A percentile compares a stretch with the other conserved stretches of the same genome.
phyloP scores from a whole-genome alignment of 2,329 filamentous ascomycete species.

The Cyphellophora attinorum region DNA sequence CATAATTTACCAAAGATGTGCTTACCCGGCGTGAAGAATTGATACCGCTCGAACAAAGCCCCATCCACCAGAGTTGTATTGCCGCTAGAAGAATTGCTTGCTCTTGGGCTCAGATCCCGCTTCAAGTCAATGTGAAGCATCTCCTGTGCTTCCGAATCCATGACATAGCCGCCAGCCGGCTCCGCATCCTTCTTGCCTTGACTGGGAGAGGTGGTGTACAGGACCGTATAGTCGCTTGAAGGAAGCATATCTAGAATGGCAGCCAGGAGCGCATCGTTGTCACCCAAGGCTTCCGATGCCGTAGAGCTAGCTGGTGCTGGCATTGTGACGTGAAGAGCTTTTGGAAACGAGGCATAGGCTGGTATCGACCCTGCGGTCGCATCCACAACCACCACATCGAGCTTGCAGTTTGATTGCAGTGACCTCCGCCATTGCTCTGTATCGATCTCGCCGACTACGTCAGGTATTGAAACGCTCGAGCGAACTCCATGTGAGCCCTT shows the following conservation, averaged over 20 bases:
- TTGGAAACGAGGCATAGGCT: slow-evolving; percentile 9
- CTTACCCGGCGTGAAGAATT: slow-evolving; percentile 82
- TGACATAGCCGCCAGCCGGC: slow-evolving; percentile 47
- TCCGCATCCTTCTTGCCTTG: slow-evolving; percentile 25
- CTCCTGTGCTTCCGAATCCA: slow-evolving; percentile 52
- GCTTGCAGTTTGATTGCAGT: slow-evolving; percentile 39
- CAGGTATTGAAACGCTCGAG: slow-evolving; percentile 43
- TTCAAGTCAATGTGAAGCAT: slow-evolving; percentile 64
- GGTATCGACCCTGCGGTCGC: slow-evolving; percentile 22
- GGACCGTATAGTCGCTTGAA: slow-evolving; percentile 58
- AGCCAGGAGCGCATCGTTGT: slow-evolving; percentile 34
- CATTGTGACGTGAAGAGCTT: slow-evolving; percentile 35
- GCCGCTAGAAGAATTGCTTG: too few relatives aligned
- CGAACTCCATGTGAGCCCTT: slow-evolving; percentile 24
- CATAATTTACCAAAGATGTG: slow-evolving; percentile 9
- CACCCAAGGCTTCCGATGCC: slow-evolving; percentile 7
- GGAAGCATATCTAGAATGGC: slow-evolving; percentile 38
- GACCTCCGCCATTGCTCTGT: slow-evolving; percentile 29
- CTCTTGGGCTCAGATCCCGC: slow-evolving; percentile 43
- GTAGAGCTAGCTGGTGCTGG: slow-evolving; percentile 21
- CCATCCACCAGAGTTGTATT: slow-evolving; percentile 27
- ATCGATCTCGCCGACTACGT: slow-evolving; percentile 43
- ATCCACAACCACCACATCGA: slow-evolving; percentile 33
- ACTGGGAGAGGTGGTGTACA: slow-evolving; percentile 64
- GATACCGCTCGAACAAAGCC: slow-evolving; percentile 77